Base-by-base conservation (phyloP, 163 green algal species). In the Scenedesmus sp. region DNA sequence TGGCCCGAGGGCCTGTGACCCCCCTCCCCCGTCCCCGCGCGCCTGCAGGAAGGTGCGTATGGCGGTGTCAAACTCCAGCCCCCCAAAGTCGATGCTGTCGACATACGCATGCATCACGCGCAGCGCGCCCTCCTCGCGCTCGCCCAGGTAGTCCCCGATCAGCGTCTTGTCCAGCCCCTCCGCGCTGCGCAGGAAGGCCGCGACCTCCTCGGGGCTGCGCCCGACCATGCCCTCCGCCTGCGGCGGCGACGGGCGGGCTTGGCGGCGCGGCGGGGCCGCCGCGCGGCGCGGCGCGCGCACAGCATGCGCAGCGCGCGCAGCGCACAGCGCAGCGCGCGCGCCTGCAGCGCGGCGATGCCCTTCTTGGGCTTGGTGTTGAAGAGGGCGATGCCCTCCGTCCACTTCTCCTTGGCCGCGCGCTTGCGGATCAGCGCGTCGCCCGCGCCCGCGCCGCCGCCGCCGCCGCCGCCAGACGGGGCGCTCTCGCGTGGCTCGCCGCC, bases 311-410 rank as follows among this genome's bases (percentile, higher is more conserved):
- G 6, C 39, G 39, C 39, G 7, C 7, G 39, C 39, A 15, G 39
- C 39, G 39, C 10, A 10, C 39, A 6, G 10, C 39, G 39, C 9
- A 33, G 29, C 14, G 17, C 57, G 10, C 69, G 4, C 53, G 74
- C 74, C 74, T 83, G 75, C 66, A 84, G 69, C 48, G 69, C n/a
- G 15, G 62, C 87, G 15, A 98, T 84, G 58, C 95, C 96, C 83
- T 98, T 98, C 74, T 95, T 94, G 26, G 96, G 95, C 86, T 98
- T 99, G 60, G 92, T 92, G 83, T 99, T 99, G 90, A 99, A 99
- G 44, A 98, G 88, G 24, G 83, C 82, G 7, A 99, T 85, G 48
- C 93, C 93, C 84, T 98, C 87, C 81, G 97, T 91, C 79, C 96
- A 96, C 76, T 89, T 89, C 20, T 87, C 84, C 88, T 99, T 98